Conservation (phyloP, 495 filamentous ascomycete species). For the Talaromyces borbonicus region DNA sequence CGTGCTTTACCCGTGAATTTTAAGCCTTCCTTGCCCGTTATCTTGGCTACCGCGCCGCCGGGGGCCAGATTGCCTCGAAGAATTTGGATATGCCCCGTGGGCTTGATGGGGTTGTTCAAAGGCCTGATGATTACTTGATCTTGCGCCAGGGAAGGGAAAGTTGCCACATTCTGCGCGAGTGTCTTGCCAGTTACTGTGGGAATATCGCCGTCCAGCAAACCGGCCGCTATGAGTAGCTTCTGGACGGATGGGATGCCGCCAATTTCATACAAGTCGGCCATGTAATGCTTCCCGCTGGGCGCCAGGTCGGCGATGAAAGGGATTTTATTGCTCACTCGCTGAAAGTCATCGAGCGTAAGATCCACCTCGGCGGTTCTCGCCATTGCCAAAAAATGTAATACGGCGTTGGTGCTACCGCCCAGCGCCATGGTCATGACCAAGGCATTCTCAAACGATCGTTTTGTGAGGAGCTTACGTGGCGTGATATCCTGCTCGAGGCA, state of each 20-base stretch:
- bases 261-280: slow-evolving; percentile 92
- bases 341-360: slow-evolving; percentile 78
- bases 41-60: slow-evolving; percentile 90
- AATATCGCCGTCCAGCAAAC: slow-evolving; percentile 73
- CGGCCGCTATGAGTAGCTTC: slow-evolving; percentile 79
- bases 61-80: slow-evolving; percentile 86
- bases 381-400: slow-evolving; percentile 93
- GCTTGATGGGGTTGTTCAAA: slow-evolving; percentile 75
- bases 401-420: slow-evolving; percentile 84
- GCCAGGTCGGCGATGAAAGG: slow-evolving; percentile 92
- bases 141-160: slow-evolving; percentile 69
- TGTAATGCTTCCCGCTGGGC: slow-evolving; percentile 77
- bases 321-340: slow-evolving; percentile 78
- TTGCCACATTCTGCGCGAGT: slow-evolving; percentile 75
- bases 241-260: slow-evolving; percentile 86
- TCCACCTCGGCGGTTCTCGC: slow-evolving; percentile 79
- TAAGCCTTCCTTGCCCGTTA: slow-evolving; percentile 90
- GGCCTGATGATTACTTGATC: slow-evolving; percentile 81
- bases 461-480: slow-evolving; percentile 76
- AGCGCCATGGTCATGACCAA: slow-evolving; percentile 88
- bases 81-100: slow-evolving; percentile 81
- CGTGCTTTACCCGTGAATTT: slow-evolving; percentile 71
- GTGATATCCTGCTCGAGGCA: slow-evolving; percentile 84
- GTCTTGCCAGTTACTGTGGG: slow-evolving; percentile 89
- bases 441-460: slow-evolving; percentile 84